These are phyloP conservation scores for Benincasa hispida DNA, from an alignment of 306 rosid species.

Conservation along the genomic window DNA sequence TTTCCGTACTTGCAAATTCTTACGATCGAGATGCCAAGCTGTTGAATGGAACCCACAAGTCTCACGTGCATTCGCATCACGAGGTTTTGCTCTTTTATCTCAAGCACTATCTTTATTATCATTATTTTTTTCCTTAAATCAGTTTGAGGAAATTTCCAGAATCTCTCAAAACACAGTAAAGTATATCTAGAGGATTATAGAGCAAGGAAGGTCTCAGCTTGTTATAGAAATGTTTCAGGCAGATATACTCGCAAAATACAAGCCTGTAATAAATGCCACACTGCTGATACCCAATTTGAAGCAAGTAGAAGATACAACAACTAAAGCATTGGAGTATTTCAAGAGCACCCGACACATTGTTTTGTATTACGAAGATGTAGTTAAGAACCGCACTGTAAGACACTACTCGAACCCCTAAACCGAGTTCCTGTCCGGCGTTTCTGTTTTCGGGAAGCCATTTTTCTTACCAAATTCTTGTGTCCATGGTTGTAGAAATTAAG, in stretches of 20 bases:
- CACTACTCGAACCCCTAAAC: not conserved
- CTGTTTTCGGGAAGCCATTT: not conserved
- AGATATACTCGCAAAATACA: constrained; percentile 78
- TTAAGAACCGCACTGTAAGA: constrained; percentile 72
- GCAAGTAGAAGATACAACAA: constrained; percentile 60
- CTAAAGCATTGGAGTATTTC: constrained; percentile 81
- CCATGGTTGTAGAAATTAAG: constrained; percentile 47
- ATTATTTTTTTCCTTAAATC: not conserved
- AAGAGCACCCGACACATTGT: constrained; percentile 71
- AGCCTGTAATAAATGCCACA: constrained; percentile 64
- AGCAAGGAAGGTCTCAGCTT: constrained; percentile 1
- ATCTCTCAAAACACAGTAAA: not conserved
- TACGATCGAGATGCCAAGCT: constrained; percentile 59
- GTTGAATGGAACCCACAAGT: constrained; percentile 92
- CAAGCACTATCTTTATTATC: not conserved
- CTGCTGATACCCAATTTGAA: constrained; percentile 41
- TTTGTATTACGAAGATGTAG: constrained; percentile 77
- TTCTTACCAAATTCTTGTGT: not conserved
- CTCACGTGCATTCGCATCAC: constrained; percentile 81
- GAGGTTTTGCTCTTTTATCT: constrained; percentile 46
- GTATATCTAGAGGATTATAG: not conserved
- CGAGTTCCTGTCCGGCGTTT: not conserved
- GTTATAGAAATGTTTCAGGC: constrained; percentile 52
- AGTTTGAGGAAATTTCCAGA: not conserved
- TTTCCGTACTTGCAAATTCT: constrained; percentile 77